phyloP scores from a whole-genome alignment of 2,329 filamentous ascomycete genomes.

The Scedosporium minutisporum region DNA sequence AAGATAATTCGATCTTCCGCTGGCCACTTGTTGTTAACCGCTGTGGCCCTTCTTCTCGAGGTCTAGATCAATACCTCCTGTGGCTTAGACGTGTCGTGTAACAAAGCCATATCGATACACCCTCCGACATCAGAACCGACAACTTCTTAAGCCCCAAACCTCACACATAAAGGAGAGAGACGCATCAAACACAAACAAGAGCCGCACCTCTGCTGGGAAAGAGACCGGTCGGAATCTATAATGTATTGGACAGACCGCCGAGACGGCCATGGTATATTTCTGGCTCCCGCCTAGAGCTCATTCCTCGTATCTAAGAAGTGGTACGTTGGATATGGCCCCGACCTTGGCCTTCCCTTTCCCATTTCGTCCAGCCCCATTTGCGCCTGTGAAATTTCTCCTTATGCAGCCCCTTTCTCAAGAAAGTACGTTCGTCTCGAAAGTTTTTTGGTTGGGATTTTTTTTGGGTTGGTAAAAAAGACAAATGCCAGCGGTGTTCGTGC shows the following conservation, averaged over 20 bases:
- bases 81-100: neutral
- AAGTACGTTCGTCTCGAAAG: neutral
- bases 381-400: conserved; percentile 1
- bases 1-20: neutral
- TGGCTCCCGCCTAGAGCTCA: neutral
- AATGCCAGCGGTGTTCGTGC: neutral
- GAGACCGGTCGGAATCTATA: neutral
- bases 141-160: neutral
- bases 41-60: neutral
- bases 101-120: neutral
- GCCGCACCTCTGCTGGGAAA: neutral
- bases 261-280: conserved; percentile 6
- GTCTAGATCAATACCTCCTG: neutral
- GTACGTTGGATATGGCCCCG: conserved; percentile 3
- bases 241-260: conserved; percentile 5
- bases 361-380: conserved; percentile 5
- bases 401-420: neutral
- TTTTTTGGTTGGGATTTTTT: neutral
- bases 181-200: neutral
- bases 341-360: conserved; percentile 4
- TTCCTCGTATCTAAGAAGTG: conserved; percentile 2
- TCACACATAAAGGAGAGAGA: neutral
- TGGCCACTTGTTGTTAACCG: neutral
- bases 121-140: neutral
- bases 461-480: neutral